Base-by-base conservation (phyloP, 108 stramenopile genomes). In the Skeletonema costatum region DNA sequence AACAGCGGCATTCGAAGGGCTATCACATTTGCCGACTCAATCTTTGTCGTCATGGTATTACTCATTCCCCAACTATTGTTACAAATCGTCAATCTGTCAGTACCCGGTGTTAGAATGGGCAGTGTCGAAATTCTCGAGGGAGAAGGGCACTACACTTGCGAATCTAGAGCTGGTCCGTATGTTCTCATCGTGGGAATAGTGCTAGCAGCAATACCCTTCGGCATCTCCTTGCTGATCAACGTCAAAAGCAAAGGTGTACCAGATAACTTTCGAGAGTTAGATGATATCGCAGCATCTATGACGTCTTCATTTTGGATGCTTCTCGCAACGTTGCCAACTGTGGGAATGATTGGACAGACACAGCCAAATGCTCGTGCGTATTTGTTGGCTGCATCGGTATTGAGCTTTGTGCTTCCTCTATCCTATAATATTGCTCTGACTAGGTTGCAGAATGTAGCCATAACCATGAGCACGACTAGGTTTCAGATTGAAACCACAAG, bases 341-440 rank as follows among this genome's bases (percentile, higher is more conserved):
- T 38, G 14, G 61, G 61, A 36, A 31, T 62, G 36, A 62, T 62
- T 14, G 61, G 61, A n/a, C 32, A 62, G 35, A 19, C 13, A 32
- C 32, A 32, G 32, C 14, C 31, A 32, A 14, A 62, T 36, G 61
- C 61, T 32, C 19, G 25, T 32, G 61, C 61, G 16, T 62, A 62
- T 5, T 38, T 62, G 35, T 9, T 62, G 61, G 32, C 36, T 38
- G 61, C 61, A 62, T 62, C 61, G 0, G 17, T 62, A 12, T n/a
- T 62, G 61, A 62, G 61, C 25, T 62, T 62, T 38, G 19, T 62
- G 13, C 61, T 62, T 32, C 25, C 61, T 32, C 61, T 62, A 38
- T 62, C 9, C 4, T 12, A 36, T n/a, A 62, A 62, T 38, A 62
- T 38, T 32, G 36, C 61, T n/a, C 4, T 4, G 61, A 5, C 29